Conservation (phyloP, 2,329 filamentous ascomycete genomes). For the Phaeosphaeria sp. region DNA sequence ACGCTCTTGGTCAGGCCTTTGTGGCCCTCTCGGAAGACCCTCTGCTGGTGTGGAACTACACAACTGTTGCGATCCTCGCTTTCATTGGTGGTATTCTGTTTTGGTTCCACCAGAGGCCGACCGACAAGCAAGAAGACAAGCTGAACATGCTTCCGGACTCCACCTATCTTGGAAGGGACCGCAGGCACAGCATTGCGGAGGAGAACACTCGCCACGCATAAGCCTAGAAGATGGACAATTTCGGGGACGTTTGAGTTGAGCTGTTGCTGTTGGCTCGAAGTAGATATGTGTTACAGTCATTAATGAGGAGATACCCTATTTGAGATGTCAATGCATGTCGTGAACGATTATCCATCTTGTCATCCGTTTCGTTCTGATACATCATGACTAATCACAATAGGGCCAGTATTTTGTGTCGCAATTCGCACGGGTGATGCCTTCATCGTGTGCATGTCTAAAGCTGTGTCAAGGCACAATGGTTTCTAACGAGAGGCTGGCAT, state of each 20-base stretch:
- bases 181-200: conserved; percentile 34
- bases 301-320: neutral
- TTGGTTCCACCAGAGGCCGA: conserved; percentile 71
- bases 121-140: conserved; percentile 72
- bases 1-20: conserved; percentile 74
- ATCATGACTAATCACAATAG: no score
- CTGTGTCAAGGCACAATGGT: no score
- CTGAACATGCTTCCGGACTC: conserved; percentile 66
- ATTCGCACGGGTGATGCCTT: no score
- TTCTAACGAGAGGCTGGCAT: no score
- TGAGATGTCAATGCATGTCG: neutral
- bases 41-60: conserved; percentile 76
- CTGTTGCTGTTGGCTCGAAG: neutral
- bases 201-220: conserved; percentile 21
- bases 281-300: neutral
- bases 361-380: no score
- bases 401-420: no score
- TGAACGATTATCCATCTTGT: no score
- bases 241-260: neutral
- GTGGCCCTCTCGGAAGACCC: conserved; percentile 69
- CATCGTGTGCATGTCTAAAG: no score
- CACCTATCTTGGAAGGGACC: conserved; percentile 41
- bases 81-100: conserved; percentile 69
- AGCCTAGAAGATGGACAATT: neutral
- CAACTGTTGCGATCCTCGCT: conserved; percentile 66